A percentile compares a stretch with the other conserved stretches of the same genome.
phyloP scores from a whole-genome alignment of 2,329 filamentous ascomycete genomes.

The Calcarisporium arbuscula region DNA sequence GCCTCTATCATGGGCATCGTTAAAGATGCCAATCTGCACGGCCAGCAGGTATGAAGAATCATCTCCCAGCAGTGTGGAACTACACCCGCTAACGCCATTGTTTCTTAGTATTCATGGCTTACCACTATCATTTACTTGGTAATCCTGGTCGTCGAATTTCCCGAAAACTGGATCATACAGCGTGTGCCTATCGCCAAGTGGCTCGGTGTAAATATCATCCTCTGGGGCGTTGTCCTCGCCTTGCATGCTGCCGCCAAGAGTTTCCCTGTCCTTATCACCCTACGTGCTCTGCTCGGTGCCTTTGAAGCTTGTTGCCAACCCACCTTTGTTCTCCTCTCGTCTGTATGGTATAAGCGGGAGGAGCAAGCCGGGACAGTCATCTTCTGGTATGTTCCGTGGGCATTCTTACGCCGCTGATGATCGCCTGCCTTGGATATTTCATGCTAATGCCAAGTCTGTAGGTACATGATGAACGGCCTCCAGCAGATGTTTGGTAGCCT shows the following conservation, averaged over 20 bases:
- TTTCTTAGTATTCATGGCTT: conserved; percentile 66
- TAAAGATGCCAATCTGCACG: conserved; percentile 31
- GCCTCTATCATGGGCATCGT: conserved; percentile 58
- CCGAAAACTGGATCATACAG: conserved; percentile 54
- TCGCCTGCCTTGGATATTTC: too few relatives aligned
- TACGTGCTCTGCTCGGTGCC: conserved; percentile 62
- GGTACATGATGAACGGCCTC: conserved; percentile 69
- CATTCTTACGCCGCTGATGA: too few relatives aligned
- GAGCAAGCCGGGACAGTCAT: conserved; percentile 62
- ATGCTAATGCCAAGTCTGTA: too few relatives aligned
- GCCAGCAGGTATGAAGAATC: background rate
- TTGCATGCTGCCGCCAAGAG: conserved; percentile 55
- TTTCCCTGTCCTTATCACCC: conserved; percentile 52
- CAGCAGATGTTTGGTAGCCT: conserved; percentile 69
- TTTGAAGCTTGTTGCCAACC: conserved; percentile 68
- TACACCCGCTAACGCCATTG: too few relatives aligned
- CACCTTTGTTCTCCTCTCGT: conserved; percentile 58
- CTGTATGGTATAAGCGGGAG: conserved; percentile 65
- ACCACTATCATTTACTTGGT: conserved; percentile 70
- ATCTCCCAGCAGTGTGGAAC: too few relatives aligned
- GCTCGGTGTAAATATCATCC: conserved; percentile 54
- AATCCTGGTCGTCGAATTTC: conserved; percentile 65
- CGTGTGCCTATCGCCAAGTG: conserved; percentile 64
- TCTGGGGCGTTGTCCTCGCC: conserved; percentile 56
- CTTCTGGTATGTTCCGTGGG: conserved; percentile 48